Base-by-base conservation (phyloP, 2,329 filamentous ascomycete genomes). In the Westerdykella sp. region DNA sequence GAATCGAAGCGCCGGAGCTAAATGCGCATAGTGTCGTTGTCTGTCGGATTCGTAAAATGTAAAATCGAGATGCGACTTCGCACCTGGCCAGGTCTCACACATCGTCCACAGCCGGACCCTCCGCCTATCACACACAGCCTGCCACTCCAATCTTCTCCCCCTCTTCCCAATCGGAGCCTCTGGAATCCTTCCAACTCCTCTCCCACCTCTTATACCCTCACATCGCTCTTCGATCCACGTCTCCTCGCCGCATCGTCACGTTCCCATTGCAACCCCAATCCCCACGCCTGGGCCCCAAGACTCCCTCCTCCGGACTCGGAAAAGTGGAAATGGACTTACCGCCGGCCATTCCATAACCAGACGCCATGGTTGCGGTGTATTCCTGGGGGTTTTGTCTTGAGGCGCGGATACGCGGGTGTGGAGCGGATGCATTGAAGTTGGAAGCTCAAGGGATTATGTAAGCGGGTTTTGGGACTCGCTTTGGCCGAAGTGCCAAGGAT, bases 301-400 rank as follows among this genome's bases (percentile, higher is more conserved):
- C 42, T 18, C 42, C 18, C 28, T 15, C 15, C 11, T 7, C 11
- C 21, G 39, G 10, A 23, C 25, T 44, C 32, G 23, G 25, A 15
- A 11, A n/a, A 32, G 18, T 6, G 7, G 6, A 4, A 32, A 3
- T 41, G 14, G 47, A 74, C 81, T 59, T 73, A 88, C 86, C 86
- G 71, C 86, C 86, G 67, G 80, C 77, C 69, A 94, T 76, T 69
- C 86, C 86, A 69, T 83, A 91, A 72, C 86, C 86, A 62, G 86
- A 90, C 70, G 86, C 77, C 86, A 91, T 91, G 63, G 59, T 71
- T 47, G 60, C 47, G 51, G 54, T 61, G 58, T 57, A 46, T 40
- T 47, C 55, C 56, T 57, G 55, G 18, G 53, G 56, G 54, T 55
- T 53, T 46, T 40, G 34, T 6, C 7, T 11, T 18, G 35, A 21